These are phyloP conservation scores for Penicillium sp. DNA, from an alignment of 2,329 filamentous ascomycete genomes.

Conservation along the genomic window DNA sequence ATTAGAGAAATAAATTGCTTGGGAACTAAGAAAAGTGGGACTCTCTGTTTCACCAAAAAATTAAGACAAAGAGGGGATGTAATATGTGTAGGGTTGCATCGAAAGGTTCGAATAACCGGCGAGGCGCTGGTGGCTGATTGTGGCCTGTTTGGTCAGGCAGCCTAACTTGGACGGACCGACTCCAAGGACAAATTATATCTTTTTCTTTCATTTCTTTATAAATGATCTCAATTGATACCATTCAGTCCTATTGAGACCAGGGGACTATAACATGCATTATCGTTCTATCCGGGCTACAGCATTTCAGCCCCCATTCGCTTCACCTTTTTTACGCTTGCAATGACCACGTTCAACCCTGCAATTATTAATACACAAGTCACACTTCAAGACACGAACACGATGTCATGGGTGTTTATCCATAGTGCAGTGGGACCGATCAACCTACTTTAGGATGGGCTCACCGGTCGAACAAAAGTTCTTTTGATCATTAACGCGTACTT, in stretches of 20 bases:
- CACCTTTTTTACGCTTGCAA: background rate
- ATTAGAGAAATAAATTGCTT: background rate
- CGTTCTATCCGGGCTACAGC: background rate
- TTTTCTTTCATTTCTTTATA: background rate
- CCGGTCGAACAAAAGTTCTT: background rate
- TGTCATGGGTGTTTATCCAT: background rate
- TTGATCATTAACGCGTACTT: background rate
- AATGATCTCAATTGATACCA: background rate
- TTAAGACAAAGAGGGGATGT: background rate
- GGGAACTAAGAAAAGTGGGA: background rate
- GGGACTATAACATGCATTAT: background rate
- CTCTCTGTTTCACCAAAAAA: background rate
- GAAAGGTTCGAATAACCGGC: background rate
- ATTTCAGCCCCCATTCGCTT: background rate
- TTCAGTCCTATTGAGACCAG: background rate
- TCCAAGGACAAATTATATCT: background rate
- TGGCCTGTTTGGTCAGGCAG: background rate
- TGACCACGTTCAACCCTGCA: background rate
- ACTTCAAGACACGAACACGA: background rate
- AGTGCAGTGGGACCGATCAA: background rate
- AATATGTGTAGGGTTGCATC: background rate
- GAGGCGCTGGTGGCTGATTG: constrained; percentile 1
- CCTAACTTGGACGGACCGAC: background rate
- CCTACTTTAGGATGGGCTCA: background rate
- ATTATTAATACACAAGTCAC: background rate